These are phyloP conservation scores for Trypanosoma lewisi DNA, from an alignment of 208 protist species.

Conservation along the genomic window DNA sequence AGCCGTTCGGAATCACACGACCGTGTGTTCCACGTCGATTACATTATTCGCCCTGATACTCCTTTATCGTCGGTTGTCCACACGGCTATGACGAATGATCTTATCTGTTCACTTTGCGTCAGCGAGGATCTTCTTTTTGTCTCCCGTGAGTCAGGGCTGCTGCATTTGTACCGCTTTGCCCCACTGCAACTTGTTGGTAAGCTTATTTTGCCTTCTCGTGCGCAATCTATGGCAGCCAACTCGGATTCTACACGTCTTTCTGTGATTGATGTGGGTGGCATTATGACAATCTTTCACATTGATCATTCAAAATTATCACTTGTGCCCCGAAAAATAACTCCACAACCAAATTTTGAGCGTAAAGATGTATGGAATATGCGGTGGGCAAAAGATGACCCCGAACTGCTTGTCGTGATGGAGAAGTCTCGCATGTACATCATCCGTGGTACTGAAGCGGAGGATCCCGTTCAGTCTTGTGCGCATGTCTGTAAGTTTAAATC, in stretches of 20 bases:
- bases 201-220: constrained; percentile 69
- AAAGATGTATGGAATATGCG: constrained; percentile 95
- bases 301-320: constrained; percentile 59
- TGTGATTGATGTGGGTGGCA: constrained; percentile 90
- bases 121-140: constrained; percentile 84
- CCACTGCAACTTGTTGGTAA: constrained; percentile 83
- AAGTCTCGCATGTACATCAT: constrained; percentile 95
- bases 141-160: constrained; percentile 84
- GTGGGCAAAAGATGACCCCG: constrained; percentile 93
- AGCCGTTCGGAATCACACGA: constrained; percentile 64
- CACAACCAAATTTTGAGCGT: constrained; percentile 77
- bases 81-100: constrained; percentile 86
- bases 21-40: constrained; percentile 92
- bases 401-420: constrained; percentile 94
- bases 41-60: constrained; percentile 75
- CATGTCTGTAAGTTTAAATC: constrained; percentile 94
- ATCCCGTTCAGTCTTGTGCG: constrained; percentile 82
- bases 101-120: constrained; percentile 87
- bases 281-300: constrained; percentile 66
- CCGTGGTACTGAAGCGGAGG: constrained; percentile 82
- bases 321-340: constrained; percentile 55
- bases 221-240: constrained; percentile 88
- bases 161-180: constrained; percentile 89
- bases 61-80: constrained; percentile 42
- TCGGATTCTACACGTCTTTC: constrained; percentile 86